These are phyloP conservation scores for Pseudocercospora crystallina DNA, from an alignment of 2,329 filamentous ascomycete species.

Conservation along the genomic window DNA sequence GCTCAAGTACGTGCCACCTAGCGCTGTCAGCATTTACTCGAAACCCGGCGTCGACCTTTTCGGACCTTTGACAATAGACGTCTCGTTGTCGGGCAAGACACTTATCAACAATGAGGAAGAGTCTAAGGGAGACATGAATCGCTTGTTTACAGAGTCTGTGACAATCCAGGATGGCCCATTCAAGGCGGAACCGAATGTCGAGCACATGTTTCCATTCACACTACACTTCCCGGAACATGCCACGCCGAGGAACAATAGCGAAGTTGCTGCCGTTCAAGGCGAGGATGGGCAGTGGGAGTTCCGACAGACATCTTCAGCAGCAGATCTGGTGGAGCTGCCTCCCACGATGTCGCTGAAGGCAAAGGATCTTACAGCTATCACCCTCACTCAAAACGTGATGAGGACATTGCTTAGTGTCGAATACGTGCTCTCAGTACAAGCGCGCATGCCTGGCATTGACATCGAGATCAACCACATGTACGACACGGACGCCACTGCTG, in stretches of 20 bases:
- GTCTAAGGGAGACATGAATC: not conserved
- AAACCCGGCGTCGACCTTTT: slow-evolving; percentile 11
- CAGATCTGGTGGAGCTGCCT: slow-evolving; percentile 7
- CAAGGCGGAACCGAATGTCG: slow-evolving; percentile 9
- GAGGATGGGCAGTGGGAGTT: slow-evolving; percentile 14
- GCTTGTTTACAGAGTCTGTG: slow-evolving; percentile 5
- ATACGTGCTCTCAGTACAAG: slow-evolving; percentile 8
- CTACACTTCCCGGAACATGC: slow-evolving; percentile 13
- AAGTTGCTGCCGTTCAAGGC: slow-evolving; percentile 8
- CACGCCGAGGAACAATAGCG: slow-evolving; percentile 4
- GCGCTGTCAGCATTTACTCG: not conserved
- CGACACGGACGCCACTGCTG: not conserved
- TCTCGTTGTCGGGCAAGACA: slow-evolving; percentile 9
- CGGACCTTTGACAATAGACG: slow-evolving; percentile 12
- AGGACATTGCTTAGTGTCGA: slow-evolving; percentile 3
- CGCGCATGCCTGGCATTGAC: slow-evolving; percentile 18
- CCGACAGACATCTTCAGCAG: slow-evolving; percentile 1
- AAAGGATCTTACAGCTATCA: slow-evolving; percentile 1
- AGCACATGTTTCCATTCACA: slow-evolving; percentile 13
- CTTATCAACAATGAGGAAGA: slow-evolving; percentile 4
- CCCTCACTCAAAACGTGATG: slow-evolving; percentile 2
- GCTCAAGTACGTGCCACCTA: slow-evolving; percentile 8
- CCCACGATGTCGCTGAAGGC: slow-evolving; percentile 6
- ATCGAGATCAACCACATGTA: slow-evolving; percentile 10
- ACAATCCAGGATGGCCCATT: slow-evolving; percentile 14